A percentile compares a stretch with the other conserved stretches of the same genome.
Evolutionary conservation across 2,329 filamentous ascomycete genomes (phyloP).

Genomic region (Penicillium sp.): DNA sequence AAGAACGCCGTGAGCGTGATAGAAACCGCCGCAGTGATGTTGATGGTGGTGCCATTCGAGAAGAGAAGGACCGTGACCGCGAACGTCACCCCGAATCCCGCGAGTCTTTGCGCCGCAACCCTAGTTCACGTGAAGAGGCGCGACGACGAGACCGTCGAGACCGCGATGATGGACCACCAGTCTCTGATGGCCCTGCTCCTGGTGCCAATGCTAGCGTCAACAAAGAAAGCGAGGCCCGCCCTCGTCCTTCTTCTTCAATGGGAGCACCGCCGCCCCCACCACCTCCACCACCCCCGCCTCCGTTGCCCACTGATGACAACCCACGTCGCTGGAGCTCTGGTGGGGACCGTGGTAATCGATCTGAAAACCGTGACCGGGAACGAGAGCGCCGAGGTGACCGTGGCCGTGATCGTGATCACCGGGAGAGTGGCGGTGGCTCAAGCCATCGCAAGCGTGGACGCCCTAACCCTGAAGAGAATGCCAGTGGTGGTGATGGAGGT

Average conservation of each 20-base stretch:
- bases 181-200: constrained; percentile 10
- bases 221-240: constrained; percentile 35
- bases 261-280: constrained; percentile 30
- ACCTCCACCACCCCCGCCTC: constrained; percentile 31
- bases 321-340: constrained; percentile 37
- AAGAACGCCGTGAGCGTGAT: constrained; percentile 40
- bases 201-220: not conserved
- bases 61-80: constrained; percentile 23
- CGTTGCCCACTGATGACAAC: constrained; percentile 24
- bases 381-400: constrained; percentile 39
- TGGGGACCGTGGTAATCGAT: constrained; percentile 35
- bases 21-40: constrained; percentile 36
- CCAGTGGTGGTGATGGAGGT: constrained; percentile 20
- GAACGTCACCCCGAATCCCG: constrained; percentile 29
- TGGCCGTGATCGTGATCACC: constrained; percentile 33
- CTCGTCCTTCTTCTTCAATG: constrained; percentile 35
- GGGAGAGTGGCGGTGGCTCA: constrained; percentile 29
- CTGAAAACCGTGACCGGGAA: constrained; percentile 31
- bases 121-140: constrained; percentile 35
- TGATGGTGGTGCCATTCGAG: constrained; percentile 18
- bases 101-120: constrained; percentile 33
- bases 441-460: constrained; percentile 40
- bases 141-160: constrained; percentile 38
- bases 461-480: constrained; percentile 35
- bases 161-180: constrained; percentile 32